A percentile compares a stretch with the other conserved stretches of the same genome.
phyloP scores from a whole-genome alignment of 1,284 basidiomycete genomes.

The Earliella scabrosa region DNA sequence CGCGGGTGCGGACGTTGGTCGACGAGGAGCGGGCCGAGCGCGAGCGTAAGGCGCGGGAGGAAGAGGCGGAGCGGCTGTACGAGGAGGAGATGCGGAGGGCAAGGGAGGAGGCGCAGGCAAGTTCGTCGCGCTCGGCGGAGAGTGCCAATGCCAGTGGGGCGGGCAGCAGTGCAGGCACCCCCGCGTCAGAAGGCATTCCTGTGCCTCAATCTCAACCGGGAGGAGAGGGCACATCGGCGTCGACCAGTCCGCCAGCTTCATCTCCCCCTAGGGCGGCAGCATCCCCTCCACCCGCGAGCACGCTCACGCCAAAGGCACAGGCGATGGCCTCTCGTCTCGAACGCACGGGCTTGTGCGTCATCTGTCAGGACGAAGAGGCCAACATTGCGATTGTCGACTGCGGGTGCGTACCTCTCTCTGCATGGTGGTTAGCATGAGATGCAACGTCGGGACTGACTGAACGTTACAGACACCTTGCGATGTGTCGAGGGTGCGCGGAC shows the following conservation, averaged over 20 bases:
- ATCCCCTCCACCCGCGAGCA: constrained; percentile 29
- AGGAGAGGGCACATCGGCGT: background rate
- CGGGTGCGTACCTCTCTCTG: constrained; percentile 60
- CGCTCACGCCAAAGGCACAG: constrained; percentile 34
- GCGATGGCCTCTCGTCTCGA: constrained; percentile 51
- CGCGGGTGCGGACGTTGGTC: constrained; percentile 65
- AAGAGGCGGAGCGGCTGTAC: constrained; percentile 49
- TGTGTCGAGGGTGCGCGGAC: constrained; percentile 86
- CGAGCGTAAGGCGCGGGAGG: constrained; percentile 47
- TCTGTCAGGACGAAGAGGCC: constrained; percentile 91
- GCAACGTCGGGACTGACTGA: too few species aligned
- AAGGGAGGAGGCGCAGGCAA: constrained; percentile 35
- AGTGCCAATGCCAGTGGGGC: background rate
- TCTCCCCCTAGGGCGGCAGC: constrained; percentile 22
- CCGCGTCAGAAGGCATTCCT: background rate
- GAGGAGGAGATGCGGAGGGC: constrained; percentile 39
- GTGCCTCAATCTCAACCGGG: background rate
- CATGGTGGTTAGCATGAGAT: too few species aligned
- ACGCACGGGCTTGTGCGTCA: constrained; percentile 79
- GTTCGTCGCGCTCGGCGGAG: constrained; percentile 14
- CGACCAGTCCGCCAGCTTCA: too few species aligned
- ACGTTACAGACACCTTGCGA: constrained; percentile 81
- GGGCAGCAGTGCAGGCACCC: background rate
- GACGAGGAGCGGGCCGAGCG: constrained; percentile 67
- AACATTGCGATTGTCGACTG: constrained; percentile 93